Conservation (phyloP, 257 asterid genomes). For the Asclepias syriaca region DNA sequence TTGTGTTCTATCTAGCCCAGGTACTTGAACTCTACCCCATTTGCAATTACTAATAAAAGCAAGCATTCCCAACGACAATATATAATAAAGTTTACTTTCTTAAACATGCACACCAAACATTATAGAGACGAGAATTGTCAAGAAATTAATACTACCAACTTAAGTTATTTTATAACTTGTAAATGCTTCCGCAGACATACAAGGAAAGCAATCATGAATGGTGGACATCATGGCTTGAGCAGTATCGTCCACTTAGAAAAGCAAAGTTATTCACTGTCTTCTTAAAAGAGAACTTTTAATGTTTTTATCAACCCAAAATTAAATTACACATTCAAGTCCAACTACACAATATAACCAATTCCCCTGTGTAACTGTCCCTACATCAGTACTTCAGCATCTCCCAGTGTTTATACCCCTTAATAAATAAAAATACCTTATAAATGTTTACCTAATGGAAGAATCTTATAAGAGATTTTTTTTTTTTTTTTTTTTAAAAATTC, state of each 20-base stretch:
- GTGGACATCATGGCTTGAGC: not conserved
- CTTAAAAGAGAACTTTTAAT: not conserved
- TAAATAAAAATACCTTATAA: not conserved
- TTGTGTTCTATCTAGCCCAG: too few relatives aligned
- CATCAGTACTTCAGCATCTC: not conserved
- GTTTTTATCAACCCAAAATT: not conserved
- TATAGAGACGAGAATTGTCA: not conserved
- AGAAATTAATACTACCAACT: not conserved
- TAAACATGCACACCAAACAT: not conserved
- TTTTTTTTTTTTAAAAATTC: too few relatives aligned
- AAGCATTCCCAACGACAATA: too few relatives aligned
- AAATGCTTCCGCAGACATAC: not conserved
- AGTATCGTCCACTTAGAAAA: not conserved
- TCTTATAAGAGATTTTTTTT: too few relatives aligned
- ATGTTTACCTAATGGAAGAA: not conserved
- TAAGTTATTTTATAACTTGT: not conserved
- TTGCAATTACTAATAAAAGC: too few relatives aligned
- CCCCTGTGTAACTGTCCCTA: not conserved
- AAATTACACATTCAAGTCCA: not conserved
- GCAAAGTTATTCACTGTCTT: not conserved
- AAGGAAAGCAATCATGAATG: not conserved
- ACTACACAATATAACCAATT: not conserved
- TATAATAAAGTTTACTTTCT: too few relatives aligned
- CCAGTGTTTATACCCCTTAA: not conserved
- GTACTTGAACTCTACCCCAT: too few relatives aligned